Base-by-base conservation (phyloP, 2,329 filamentous ascomycete genomes). In the Curvularia sp. region DNA sequence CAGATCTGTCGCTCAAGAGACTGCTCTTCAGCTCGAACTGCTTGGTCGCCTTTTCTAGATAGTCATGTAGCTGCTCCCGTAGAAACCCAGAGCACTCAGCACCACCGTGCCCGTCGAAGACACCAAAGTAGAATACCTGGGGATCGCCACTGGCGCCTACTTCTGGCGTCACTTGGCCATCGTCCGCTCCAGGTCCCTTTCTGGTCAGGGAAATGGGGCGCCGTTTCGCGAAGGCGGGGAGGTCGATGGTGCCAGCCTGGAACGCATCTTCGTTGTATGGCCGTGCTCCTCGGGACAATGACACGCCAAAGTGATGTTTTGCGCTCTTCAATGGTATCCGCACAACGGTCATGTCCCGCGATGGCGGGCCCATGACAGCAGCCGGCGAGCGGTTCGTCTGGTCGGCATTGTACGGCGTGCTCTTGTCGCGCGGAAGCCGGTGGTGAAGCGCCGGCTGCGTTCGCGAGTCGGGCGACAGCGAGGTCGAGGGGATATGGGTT, bases 31-130 rank as follows among this genome's bases (percentile, higher is more conserved):
- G 80, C 60, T 90, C 89, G 71, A 98, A 96, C 18, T 88, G 83
- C 55, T 82, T 81, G 0, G 92, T 91, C 0, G 92, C 87, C 65
- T 92, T 85, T 77, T 99, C 94, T 34, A 99, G 88, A 74, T 97
- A 98, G 9, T 86, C 86, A 75, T 97, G 95, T 59, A 99, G 80
- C 71, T 90, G 87, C 59, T 97, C 91, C 57, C 88, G 85, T 65
- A 98, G 78, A 68, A 97, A 98, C 18, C 89, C 88, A 59, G 92
- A 93, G 77, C 95, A 98, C 75, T 97, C 91, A 19, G 82, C 85
- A 19, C 95, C 95, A 9, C 95, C 95, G 79, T 99, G 95, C 2
- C 95, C 95, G 77, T 99, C 95, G 72, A 98, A 99, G 1, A 98
- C 88, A 1, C 87, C 93, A 82, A 97, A 99, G 77, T 98, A 99